Conservation (phyloP, 768 basidiomycete genomes). For the Lactarius hengduanensis region DNA sequence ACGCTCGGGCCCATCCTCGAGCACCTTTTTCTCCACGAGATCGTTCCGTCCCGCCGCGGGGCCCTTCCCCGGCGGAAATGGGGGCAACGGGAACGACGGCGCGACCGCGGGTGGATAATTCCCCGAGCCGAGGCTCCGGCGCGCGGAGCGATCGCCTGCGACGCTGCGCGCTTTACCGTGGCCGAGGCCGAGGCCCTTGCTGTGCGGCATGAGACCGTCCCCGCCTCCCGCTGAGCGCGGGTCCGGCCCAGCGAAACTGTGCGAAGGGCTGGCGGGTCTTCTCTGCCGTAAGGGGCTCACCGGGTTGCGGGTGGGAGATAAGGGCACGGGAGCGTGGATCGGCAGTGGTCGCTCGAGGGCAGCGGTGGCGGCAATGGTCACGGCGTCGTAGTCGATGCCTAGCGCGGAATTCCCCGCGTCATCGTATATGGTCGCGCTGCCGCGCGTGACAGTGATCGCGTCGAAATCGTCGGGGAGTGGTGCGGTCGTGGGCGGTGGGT, state of each 20-base stretch:
- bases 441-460: conserved; percentile 34
- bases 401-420: conserved; percentile 23
- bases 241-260: conserved; percentile 17
- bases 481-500: conserved; percentile 41
- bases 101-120: background rate
- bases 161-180: conserved; percentile 27
- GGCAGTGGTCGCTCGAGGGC: background rate
- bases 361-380: conserved; percentile 20
- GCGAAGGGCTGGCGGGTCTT: conserved; percentile 24
- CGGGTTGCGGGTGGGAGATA: conserved; percentile 3
- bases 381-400: conserved; percentile 27
- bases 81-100: background rate
- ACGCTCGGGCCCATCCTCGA: conserved; percentile 38
- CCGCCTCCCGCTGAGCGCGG: conserved; percentile 2
- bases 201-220: background rate
- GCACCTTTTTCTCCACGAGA: conserved; percentile 36
- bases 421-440: conserved; percentile 24
- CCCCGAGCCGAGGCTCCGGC: conserved; percentile 18
- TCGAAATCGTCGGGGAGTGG: conserved; percentile 45
- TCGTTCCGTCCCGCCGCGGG: conserved; percentile 31
- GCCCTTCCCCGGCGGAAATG: conserved; percentile 10
- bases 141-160: conserved; percentile 11
- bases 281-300: conserved; percentile 8
- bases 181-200: background rate
- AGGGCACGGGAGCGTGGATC: conserved; percentile 3